Evolutionary conservation across 257 asterid species (phyloP).

Genomic region (Haberlea rhodopensis): DNA sequence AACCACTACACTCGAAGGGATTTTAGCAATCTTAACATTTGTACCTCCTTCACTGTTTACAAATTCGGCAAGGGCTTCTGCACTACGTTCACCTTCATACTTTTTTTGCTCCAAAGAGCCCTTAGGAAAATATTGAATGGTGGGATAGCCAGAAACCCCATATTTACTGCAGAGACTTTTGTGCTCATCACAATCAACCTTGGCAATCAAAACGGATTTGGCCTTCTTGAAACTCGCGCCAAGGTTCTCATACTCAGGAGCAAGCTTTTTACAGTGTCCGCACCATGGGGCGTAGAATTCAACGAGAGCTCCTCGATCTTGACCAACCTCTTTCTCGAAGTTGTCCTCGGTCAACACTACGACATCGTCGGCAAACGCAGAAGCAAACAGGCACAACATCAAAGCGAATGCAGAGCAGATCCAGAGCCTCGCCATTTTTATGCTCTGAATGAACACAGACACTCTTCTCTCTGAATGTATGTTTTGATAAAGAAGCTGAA

Average conservation of each 20-base stretch:
- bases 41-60: conserved; percentile 84
- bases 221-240: no score
- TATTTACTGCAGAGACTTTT: no score
- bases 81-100: conserved; percentile 78
- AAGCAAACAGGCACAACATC: conserved; percentile 38
- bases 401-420: conserved; percentile 37
- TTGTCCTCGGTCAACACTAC: conserved; percentile 76
- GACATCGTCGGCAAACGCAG: conserved; percentile 63
- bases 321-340: no score
- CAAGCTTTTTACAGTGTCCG: no score
- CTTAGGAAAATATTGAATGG: conserved; percentile 92
- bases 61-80: conserved; percentile 75
- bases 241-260: no score
- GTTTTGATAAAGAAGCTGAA: no score
- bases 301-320: conserved; percentile 84
- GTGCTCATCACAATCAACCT: conserved; percentile 97
- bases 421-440: conserved; percentile 46
- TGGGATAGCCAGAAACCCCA: conserved; percentile 89
- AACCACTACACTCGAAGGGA: no score
- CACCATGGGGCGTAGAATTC: conserved; percentile 98
- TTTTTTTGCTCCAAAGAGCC: conserved; percentile 87
- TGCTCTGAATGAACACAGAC: no score
- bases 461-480: no score
- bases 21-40: no score
- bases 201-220: conserved; percentile 80